A percentile compares a stretch with the other conserved stretches of the same genome.
Evolutionary conservation across 164 flowering plant genomes (phyloP).

Genomic region (Annona squamosa): DNA sequence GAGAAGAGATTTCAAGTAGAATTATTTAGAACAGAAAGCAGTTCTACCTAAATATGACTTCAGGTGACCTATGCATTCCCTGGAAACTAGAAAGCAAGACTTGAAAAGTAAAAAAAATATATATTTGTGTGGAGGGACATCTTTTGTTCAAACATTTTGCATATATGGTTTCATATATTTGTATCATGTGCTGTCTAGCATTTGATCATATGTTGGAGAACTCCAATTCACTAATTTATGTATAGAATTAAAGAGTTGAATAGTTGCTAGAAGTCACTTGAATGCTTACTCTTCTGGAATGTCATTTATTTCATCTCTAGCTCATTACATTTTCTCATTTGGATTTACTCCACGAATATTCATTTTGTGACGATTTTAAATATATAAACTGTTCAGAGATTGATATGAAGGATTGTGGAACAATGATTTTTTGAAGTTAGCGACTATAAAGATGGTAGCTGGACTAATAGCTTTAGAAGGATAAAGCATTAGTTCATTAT

Average conservation of each 20-base stretch:
- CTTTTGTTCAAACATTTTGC: not conserved
- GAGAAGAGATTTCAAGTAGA: not conserved
- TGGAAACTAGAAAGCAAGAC: not conserved
- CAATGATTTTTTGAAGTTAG: too few species aligned
- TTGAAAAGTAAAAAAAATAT: too few species aligned
- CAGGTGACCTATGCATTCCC: not conserved
- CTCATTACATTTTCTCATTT: not conserved
- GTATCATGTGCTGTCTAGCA: not conserved
- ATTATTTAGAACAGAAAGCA: too few species aligned
- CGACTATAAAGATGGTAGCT: too few species aligned
- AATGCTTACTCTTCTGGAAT: too few species aligned
- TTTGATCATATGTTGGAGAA: not conserved
- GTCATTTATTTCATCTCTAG: not conserved
- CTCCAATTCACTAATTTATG: not conserved
- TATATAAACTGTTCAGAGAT: too few species aligned
- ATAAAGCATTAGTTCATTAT: too few species aligned
- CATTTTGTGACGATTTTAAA: too few species aligned
- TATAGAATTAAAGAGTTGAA: not conserved
- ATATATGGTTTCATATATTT: not conserved
- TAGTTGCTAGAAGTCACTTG: too few species aligned
- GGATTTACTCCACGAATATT: not conserved
- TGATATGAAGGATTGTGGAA: too few species aligned
- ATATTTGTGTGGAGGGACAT: too few species aligned
- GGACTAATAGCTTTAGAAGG: too few species aligned
- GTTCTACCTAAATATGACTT: not conserved